Evolutionary conservation across 208 protist genomes (phyloP), one percentile per base, ranked within the genome.

Genomic region (Vickermania ingenoplastis): DNA sequence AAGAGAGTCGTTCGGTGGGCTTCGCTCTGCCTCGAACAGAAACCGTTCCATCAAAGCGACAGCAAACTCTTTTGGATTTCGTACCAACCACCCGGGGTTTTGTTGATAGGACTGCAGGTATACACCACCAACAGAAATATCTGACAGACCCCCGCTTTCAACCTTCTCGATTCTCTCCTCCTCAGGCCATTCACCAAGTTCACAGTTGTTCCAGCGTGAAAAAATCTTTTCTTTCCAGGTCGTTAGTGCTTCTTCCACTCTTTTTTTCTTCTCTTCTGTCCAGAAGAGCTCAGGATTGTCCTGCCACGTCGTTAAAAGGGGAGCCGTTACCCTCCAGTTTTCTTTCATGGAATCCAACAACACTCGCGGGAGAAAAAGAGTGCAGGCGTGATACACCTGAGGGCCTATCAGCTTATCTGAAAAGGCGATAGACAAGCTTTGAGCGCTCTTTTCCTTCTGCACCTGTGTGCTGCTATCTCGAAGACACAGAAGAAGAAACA

Each of bases 251-350:
- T 63, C 57, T 1, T 89, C 60, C 25, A 89, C 81, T 41, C 66
- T 58, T n/a, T 71, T 71, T 48, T 83, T 73, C 3, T 79, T 79
- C 57, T 73, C 69, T 51, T 79, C 79, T 14, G 73, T 95, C 94
- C 96, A 98, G 13, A 97, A 77, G 3, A 98, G 72, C 63, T 98
- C 92, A 3, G 96, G 94, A 50, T 84, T 97, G 65, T 97, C 77
- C 57, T 91, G 83, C 67, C 61, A 86, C 14, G 69, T 77, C 51
- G 96, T 88, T n/a, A 97, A 81, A 55, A 97, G 79, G 28, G 79
- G 65, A 21, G 82, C 89, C 11, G 86, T 78, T 41, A 81, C 71
- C 31, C 73, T 57, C 27, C 73, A 52, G 57, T 91, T 94, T 28
- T 97, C 91, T 31, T 82, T 79, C 83, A 97, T 92, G 22, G 82